These are phyloP conservation scores for Parastagonospora nodorum DNA, from an alignment of 2,329 filamentous ascomycete genomes.

Conservation along the genomic window DNA sequence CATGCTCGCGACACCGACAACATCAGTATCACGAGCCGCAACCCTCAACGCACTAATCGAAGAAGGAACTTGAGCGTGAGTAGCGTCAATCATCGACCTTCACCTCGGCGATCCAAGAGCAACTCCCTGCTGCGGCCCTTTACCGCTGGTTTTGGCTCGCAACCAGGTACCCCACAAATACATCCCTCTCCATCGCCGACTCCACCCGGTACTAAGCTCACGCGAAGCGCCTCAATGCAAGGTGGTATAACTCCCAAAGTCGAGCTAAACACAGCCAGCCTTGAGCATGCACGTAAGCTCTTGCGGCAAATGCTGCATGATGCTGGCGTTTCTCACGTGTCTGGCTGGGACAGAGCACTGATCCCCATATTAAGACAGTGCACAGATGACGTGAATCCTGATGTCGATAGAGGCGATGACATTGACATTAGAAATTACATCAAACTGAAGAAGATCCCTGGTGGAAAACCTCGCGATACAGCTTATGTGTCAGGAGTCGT, in stretches of 20 bases:
- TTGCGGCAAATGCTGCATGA: conserved; percentile 83
- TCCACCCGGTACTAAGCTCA: conserved; percentile 47
- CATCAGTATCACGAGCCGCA: conserved; percentile 67
- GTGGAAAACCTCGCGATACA: conserved; percentile 86
- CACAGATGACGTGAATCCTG: conserved; percentile 91
- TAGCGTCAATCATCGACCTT: conserved; percentile 73
- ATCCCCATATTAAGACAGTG: conserved; percentile 88
- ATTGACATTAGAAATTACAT: conserved; percentile 98
- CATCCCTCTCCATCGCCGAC: conserved; percentile 34
- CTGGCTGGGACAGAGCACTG: conserved; percentile 87
- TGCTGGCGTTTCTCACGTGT: conserved; percentile 70
- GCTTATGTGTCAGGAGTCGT: conserved; percentile 96
- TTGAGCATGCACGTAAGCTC: conserved; percentile 85
- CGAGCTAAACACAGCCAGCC: conserved; percentile 83
- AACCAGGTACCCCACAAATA: conserved; percentile 27
- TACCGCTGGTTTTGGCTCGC: conserved; percentile 47
- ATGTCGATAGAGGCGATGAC: conserved; percentile 87
- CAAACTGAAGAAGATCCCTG: conserved; percentile 94
- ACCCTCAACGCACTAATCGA: conserved; percentile 67
- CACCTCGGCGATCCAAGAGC: conserved; percentile 68
- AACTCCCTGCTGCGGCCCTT: conserved; percentile 58
- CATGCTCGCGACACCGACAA: conserved; percentile 68
- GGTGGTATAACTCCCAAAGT: conserved; percentile 74
- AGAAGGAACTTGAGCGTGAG: conserved; percentile 84
- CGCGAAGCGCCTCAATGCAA: conserved; percentile 82